A percentile compares a stretch with the other conserved stretches of the same genome.
Evolutionary conservation across 1,139 yeast species (phyloP).

Genomic region (Debaryomycetaceae sp.): DNA sequence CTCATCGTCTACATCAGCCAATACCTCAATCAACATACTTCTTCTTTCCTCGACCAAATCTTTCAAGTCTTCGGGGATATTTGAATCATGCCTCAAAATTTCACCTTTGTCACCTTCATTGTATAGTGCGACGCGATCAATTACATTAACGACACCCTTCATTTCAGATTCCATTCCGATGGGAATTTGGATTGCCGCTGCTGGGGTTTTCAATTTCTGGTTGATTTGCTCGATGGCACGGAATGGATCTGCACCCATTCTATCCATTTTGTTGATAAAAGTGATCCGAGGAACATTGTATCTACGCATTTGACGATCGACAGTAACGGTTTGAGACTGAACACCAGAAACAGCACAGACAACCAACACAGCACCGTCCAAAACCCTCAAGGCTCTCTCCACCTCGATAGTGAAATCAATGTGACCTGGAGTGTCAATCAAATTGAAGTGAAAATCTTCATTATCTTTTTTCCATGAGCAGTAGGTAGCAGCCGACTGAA

Average conservation of each 20-base stretch:
- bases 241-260: slow-evolving; percentile 99
- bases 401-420: slow-evolving; percentile 98
- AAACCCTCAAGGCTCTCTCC: slow-evolving; percentile 92
- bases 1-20: slow-evolving; percentile 97
- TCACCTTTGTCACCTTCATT: slow-evolving; percentile 96
- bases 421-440: slow-evolving; percentile 98
- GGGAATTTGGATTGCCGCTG: slow-evolving; percentile 97
- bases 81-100: slow-evolving; percentile 50
- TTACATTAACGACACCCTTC: slow-evolving; percentile 86
- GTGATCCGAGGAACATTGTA: slow-evolving; percentile 96
- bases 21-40: slow-evolving; percentile 77
- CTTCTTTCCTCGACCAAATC: slow-evolving; percentile 84
- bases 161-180: slow-evolving; percentile 88
- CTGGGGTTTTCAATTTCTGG: slow-evolving; percentile 81
- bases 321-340: slow-evolving; percentile 97
- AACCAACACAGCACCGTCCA: slow-evolving; percentile 96
- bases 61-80: slow-evolving; percentile 70
- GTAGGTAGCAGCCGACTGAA: slow-evolving; percentile 97
- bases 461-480: slow-evolving; percentile 88
- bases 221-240: slow-evolving; percentile 90
- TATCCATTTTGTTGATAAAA: slow-evolving; percentile 95
- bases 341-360: slow-evolving; percentile 99
- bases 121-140: slow-evolving; percentile 80
- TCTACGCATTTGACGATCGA: slow-evolving; percentile 98
- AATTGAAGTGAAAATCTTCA: slow-evolving; percentile 75